Conservation (phyloP, 345 rosid species). For the Carallia pectinifolia region DNA sequence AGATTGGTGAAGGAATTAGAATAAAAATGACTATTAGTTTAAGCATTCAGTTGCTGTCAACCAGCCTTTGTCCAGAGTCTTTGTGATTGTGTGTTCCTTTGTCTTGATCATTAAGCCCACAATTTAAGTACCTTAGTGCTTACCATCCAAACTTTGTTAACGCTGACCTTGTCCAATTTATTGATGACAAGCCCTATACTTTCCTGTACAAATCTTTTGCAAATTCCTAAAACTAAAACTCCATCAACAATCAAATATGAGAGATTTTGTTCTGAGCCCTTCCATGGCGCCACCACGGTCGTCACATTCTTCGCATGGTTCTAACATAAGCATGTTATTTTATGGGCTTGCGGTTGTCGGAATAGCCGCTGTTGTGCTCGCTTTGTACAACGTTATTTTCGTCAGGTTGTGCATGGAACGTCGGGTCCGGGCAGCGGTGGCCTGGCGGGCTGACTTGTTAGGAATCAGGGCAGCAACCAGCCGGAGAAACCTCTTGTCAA, state of each 20-base stretch:
- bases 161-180: no score
- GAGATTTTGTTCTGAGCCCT: constrained; percentile 4
- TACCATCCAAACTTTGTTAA: no score
- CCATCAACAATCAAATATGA: constrained; percentile 15
- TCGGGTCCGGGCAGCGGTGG: not conserved
- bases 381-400: constrained; percentile 32
- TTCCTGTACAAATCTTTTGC: not conserved
- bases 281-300: not conserved
- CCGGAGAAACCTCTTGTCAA: constrained; percentile 4
- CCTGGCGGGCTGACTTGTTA: not conserved
- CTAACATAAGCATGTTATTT: constrained; percentile 42
- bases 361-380: constrained; percentile 27
- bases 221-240: not conserved
- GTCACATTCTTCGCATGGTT: constrained; percentile 5
- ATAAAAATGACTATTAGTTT: no score
- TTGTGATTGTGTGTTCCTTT: no score
- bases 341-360: constrained; percentile 43
- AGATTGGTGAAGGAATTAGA: no score
- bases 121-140: no score
- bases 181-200: not conserved
- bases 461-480: not conserved
- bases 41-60: no score
- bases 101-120: no score
- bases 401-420: constrained; percentile 26
- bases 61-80: no score